Percentiles rank a stretch among this genome's conserved stretches.
These are phyloP conservation scores for Gaertneriomyces semiglobifer DNA, from an alignment of 192 early-diverging fungal genomes.

Conservation along the genomic window DNA sequence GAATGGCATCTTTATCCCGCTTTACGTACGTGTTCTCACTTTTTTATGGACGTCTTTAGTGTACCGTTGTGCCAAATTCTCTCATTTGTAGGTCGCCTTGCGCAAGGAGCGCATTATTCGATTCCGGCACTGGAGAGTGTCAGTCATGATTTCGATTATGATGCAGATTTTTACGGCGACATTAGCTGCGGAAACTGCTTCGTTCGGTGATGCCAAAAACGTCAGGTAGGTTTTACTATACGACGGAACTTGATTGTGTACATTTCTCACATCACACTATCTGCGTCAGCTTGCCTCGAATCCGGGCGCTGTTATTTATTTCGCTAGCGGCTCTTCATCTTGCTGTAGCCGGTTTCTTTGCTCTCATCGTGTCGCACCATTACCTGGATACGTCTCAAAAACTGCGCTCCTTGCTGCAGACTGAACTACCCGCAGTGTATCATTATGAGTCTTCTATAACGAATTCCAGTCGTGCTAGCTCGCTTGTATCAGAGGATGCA, in stretches of 20 bases:
- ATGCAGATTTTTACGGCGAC: neutral
- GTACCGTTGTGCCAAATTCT: neutral
- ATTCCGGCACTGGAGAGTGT: conserved; percentile 1
- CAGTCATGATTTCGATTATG: neutral
- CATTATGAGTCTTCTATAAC: conserved; percentile 1
- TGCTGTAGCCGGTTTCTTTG: neutral
- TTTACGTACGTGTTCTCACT: neutral
- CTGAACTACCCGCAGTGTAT: conserved; percentile 2
- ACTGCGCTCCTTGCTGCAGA: neutral
- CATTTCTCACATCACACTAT: neutral
- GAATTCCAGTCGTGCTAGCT: neutral
- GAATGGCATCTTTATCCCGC: neutral
- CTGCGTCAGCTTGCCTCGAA: neutral
- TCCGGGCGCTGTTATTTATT: neutral
- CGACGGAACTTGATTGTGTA: neutral
- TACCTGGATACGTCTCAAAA: neutral
- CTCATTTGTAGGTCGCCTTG: neutral
- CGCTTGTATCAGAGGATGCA: neutral
- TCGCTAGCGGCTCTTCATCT: neutral
- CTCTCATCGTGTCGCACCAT: neutral
- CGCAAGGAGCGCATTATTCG: conserved; percentile 7
- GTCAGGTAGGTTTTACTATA: neutral
- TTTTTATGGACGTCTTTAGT: neutral
- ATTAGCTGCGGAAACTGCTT: neutral
- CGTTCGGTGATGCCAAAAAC: no score